Conservation (phyloP, 2,329 filamentous ascomycete species). For the Aureobasidium melanogenum region DNA sequence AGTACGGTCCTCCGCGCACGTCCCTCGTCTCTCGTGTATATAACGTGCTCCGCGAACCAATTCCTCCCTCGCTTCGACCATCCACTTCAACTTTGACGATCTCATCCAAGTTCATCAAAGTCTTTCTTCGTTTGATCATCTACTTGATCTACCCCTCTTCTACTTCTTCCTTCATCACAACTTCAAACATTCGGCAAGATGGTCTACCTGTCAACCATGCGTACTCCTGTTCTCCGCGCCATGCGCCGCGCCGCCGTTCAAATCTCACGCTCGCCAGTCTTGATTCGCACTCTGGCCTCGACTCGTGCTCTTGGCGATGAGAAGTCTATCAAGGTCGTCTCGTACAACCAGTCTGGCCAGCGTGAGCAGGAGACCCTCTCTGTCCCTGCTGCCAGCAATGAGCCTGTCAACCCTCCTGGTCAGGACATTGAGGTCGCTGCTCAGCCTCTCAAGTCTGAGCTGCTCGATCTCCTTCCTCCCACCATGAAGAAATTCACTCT, state of each 20-base stretch:
- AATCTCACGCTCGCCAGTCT: neutral
- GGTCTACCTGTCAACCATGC: neutral
- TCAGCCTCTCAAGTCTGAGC: constrained; percentile 23
- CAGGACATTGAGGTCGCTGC: constrained; percentile 25
- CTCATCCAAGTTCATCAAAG: neutral
- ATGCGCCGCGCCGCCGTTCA: neutral
- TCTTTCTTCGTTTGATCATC: neutral
- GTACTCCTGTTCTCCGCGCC: neutral
- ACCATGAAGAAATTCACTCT: constrained; percentile 63
- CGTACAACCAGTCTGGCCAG: constrained; percentile 23
- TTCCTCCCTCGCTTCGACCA: neutral
- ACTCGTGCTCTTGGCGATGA: constrained; percentile 13
- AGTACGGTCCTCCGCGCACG: too few relatives aligned
- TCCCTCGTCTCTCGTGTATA: neutral
- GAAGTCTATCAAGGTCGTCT: constrained; percentile 22
- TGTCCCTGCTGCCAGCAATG: constrained; percentile 16
- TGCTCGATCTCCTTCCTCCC: constrained; percentile 47
- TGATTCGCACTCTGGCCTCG: neutral
- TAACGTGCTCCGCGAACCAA: neutral
- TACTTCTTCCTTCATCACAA: neutral
- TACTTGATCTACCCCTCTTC: neutral
- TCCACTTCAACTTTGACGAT: neutral
- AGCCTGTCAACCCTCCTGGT: constrained; percentile 26
- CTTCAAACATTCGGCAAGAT: neutral
- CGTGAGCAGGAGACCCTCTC: constrained; percentile 22